A percentile compares a stretch with the other conserved stretches of the same genome.
Evolutionary conservation across 495 filamentous ascomycete species (phyloP).

Genomic region (Penicillium crystallinum): DNA sequence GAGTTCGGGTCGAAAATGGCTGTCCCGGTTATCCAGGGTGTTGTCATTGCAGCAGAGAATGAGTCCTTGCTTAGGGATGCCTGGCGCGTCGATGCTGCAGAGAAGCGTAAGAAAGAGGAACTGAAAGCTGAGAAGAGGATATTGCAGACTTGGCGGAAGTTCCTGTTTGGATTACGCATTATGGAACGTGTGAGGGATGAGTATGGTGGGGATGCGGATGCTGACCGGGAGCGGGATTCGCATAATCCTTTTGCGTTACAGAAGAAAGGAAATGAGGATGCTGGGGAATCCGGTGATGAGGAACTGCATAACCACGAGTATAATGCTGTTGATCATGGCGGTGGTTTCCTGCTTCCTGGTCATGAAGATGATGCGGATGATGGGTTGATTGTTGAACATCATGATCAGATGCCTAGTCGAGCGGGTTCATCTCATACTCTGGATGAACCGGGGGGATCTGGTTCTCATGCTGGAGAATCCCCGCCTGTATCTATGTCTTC

Average conservation of each 20-base stretch:
- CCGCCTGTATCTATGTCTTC: neutral
- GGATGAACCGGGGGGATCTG: neutral
- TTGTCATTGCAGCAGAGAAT: constrained; percentile 80
- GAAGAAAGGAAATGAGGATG: constrained; percentile 6
- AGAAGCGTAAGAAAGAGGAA: constrained; percentile 72
- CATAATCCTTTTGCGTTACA: constrained; percentile 36
- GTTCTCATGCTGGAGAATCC: neutral
- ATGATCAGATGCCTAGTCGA: constrained; percentile 5
- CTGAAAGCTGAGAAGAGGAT: constrained; percentile 72
- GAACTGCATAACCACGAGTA: constrained; percentile 10
- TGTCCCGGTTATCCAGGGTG: constrained; percentile 83
- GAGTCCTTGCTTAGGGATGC: constrained; percentile 71
- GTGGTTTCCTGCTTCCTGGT: constrained; percentile 32
- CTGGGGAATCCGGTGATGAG: constrained; percentile 11
- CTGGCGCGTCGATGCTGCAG: constrained; percentile 74
- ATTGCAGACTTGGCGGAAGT: constrained; percentile 77
- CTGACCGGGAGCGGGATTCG: constrained; percentile 27
- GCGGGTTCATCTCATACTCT: neutral
- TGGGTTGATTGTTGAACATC: constrained; percentile 29
- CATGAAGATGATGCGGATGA: constrained; percentile 23
- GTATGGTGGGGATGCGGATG: constrained; percentile 58
- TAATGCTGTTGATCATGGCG: constrained; percentile 27
- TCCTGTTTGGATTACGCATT: constrained; percentile 79
- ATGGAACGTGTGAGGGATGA: constrained; percentile 71
- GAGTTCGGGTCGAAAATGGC: constrained; percentile 93